Conservation (phyloP, 225 moss, liverwort and hornwort species). For the Pleurozium schreberi region DNA sequence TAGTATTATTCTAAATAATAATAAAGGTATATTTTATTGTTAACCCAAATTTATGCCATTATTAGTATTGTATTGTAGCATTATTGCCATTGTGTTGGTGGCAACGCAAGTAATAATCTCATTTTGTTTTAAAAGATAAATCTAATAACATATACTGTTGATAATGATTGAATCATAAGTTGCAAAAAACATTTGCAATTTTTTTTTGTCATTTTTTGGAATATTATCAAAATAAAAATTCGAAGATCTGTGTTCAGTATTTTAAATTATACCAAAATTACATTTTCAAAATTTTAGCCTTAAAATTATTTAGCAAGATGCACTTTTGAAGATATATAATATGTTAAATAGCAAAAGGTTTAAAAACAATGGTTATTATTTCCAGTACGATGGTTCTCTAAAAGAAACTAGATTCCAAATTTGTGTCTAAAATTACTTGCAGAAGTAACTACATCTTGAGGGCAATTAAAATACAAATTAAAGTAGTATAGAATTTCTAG, state of each 20-base stretch:
- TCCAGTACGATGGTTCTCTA: too few species aligned
- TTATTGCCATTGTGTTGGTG: neutral
- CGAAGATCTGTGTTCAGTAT: neutral
- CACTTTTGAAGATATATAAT: neutral
- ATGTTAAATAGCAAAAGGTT: too few species aligned
- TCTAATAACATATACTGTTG: too few species aligned
- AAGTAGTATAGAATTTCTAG: neutral
- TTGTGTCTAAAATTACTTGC: accelerated
- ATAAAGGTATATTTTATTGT: neutral
- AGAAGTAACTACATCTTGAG: too few species aligned
- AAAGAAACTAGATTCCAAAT: neutral
- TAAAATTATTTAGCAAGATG: too few species aligned
- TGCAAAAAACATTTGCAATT: neutral
- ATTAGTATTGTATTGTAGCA: neutral
- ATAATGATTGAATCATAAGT: neutral
- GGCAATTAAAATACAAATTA: accelerated
- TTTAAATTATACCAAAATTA: too few species aligned
- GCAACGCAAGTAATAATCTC: neutral
- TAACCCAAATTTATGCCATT: neutral
- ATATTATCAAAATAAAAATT: neutral
- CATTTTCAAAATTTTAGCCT: neutral
- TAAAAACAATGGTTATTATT: too few species aligned
- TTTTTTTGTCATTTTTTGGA: too few species aligned
- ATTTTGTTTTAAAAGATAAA: neutral
- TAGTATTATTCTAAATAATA: neutral